These are phyloP conservation scores for Aspergillus haitiensis DNA, from an alignment of 495 filamentous ascomycete species.

Conservation along the genomic window DNA sequence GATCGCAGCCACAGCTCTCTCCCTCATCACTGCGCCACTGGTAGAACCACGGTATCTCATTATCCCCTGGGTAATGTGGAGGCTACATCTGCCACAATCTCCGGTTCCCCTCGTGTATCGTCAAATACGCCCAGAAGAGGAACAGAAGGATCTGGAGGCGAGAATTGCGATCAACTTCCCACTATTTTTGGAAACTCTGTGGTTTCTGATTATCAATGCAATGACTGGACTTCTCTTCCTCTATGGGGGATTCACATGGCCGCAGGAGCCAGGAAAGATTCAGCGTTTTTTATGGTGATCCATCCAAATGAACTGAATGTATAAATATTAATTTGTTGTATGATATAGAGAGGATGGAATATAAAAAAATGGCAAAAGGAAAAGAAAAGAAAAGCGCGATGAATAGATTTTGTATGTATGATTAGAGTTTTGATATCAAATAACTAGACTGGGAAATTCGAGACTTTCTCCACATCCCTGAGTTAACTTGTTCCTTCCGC, in stretches of 20 bases:
- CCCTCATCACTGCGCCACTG: constrained; percentile 81
- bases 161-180: constrained; percentile 38
- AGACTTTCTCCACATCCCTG: neutral
- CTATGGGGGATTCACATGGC: constrained; percentile 77
- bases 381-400: too few species aligned
- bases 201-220: constrained; percentile 72
- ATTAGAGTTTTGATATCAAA: too few species aligned
- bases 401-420: too few species aligned
- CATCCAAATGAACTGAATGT: constrained; percentile 1
- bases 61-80: constrained; percentile 91
- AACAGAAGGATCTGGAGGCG: constrained; percentile 30
- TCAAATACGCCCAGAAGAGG: constrained; percentile 23
- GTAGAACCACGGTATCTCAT: constrained; percentile 96
- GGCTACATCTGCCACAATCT: constrained; percentile 67
- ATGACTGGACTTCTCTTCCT: constrained; percentile 81
- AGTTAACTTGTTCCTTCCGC: constrained; percentile 6
- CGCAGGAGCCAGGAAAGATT: constrained; percentile 70
- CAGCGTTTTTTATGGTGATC: constrained; percentile 93
- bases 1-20: constrained; percentile 69
- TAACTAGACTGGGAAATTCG: neutral
- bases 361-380: neutral
- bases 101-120: constrained; percentile 36
- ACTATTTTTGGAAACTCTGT: constrained; percentile 70
- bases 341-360: constrained; percentile 1
- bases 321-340: constrained; percentile 15